Conservation (phyloP, 2,329 filamentous ascomycete genomes). For the Stagonosporopsis vannaccii region DNA sequence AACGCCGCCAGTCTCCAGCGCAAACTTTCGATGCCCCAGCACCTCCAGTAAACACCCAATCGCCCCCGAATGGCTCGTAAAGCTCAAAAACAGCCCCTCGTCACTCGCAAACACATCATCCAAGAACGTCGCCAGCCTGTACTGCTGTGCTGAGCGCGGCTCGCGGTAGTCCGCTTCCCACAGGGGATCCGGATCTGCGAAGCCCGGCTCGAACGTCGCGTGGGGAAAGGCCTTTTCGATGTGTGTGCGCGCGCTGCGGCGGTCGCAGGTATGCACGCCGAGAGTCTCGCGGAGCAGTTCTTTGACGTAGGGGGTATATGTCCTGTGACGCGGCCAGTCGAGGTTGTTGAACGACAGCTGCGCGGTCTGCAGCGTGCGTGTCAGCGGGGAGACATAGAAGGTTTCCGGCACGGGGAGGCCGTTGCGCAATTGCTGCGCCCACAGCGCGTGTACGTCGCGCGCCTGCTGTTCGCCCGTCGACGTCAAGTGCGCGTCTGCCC, state of each 20-base stretch:
- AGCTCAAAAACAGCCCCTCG: conserved; percentile 55
- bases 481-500: conserved; percentile 70
- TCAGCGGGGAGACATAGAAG: conserved; percentile 72
- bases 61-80: conserved; percentile 67
- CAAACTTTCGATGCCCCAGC: conserved; percentile 66
- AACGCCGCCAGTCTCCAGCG: conserved; percentile 69
- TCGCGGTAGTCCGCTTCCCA: conserved; percentile 55
- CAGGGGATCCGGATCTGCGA: conserved; percentile 64
- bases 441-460: conserved; percentile 64
- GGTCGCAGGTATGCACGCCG: conserved; percentile 73
- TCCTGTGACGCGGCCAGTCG: conserved; percentile 53
- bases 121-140: conserved; percentile 50
- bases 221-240: conserved; percentile 60
- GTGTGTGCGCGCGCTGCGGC: conserved; percentile 60
- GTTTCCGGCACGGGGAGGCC: conserved; percentile 67
- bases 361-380: conserved; percentile 68
- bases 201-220: conserved; percentile 65
- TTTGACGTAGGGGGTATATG: conserved; percentile 67
- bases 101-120: conserved; percentile 62
- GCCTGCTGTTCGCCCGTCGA: conserved; percentile 65
- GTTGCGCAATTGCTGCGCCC: conserved; percentile 59
- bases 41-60: conserved; percentile 63
- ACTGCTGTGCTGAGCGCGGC: conserved; percentile 31
- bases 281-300: conserved; percentile 72
- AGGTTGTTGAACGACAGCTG: conserved; percentile 63